phyloP scores from a whole-genome alignment of 1,284 basidiomycete species.

The Thelephora terrestris region DNA sequence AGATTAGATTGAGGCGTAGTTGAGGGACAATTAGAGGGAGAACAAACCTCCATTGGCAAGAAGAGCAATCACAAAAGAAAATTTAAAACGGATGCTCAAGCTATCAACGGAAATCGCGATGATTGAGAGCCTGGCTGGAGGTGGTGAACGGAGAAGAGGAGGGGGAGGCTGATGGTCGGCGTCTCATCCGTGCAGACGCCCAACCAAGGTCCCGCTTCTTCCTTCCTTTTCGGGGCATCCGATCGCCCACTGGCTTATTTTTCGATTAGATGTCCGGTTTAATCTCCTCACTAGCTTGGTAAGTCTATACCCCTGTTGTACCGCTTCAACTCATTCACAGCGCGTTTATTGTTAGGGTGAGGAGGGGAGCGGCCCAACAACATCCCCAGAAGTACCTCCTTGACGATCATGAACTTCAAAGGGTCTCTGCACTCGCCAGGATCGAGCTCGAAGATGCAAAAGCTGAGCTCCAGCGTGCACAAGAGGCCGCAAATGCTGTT shows the following conservation, averaged over 20 bases:
- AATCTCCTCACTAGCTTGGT: constrained; percentile 52
- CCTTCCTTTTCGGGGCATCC: too few relatives aligned
- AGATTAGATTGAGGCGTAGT: neutral
- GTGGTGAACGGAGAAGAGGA: too few relatives aligned
- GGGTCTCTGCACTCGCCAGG: constrained; percentile 82
- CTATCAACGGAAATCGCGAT: too few relatives aligned
- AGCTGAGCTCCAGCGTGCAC: constrained; percentile 75
- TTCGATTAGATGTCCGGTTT: constrained; percentile 49
- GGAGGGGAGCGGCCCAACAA: constrained; percentile 65
- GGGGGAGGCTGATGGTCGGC: too few relatives aligned
- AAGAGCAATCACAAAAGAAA: neutral
- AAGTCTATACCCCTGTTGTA: constrained; percentile 5
- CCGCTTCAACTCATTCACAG: neutral
- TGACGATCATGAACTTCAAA: constrained; percentile 84
- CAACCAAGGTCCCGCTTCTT: too few relatives aligned
- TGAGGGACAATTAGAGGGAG: neutral
- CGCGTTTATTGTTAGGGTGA: constrained; percentile 54
- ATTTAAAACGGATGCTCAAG: neutral
- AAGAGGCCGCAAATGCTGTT: constrained; percentile 68
- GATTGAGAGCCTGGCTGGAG: too few relatives aligned
- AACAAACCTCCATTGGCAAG: neutral
- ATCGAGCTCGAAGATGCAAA: constrained; percentile 86
- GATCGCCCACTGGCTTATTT: too few relatives aligned
- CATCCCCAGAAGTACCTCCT: constrained; percentile 87
- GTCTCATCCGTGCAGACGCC: too few relatives aligned